phyloP scores from a whole-genome alignment of 1,139 yeast genomes.

The Hansenula lynferdii region DNA sequence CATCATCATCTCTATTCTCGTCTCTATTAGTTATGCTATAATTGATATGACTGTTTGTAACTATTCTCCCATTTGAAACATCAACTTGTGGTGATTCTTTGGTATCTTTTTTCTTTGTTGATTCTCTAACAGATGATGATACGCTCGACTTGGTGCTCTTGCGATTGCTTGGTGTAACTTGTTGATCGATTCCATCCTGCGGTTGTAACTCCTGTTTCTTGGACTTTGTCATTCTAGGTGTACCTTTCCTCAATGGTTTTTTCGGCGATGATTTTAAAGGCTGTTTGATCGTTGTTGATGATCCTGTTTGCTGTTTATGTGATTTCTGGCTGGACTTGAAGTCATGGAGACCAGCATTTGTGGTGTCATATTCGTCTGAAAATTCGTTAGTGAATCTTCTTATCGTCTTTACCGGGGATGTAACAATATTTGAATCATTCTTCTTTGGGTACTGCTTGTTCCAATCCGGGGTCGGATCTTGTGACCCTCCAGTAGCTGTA shows the following conservation, averaged over 20 bases:
- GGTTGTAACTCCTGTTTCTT: neutral
- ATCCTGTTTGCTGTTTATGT: neutral
- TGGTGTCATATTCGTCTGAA: conserved; percentile 10
- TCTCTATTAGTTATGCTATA: neutral
- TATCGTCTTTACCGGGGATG: conserved; percentile 18
- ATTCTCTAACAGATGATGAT: neutral
- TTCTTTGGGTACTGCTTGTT: conserved; percentile 3
- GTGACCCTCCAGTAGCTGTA: neutral
- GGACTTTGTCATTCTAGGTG: conserved; percentile 10
- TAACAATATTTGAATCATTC: conserved; percentile 17
- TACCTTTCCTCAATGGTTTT: conserved; percentile 17
- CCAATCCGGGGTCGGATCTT: neutral
- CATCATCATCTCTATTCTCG: conserved; percentile 4
- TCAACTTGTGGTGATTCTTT: neutral
- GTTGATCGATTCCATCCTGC: neutral
- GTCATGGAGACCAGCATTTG: neutral
- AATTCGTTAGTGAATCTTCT: conserved; percentile 6
- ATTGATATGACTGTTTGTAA: neutral
- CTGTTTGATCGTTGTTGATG: conserved; percentile 8
- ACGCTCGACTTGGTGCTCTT: neutral
- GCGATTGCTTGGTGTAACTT: neutral
- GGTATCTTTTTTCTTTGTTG: neutral
- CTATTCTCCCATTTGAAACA: conserved; percentile 2
- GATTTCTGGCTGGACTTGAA: too few species aligned
- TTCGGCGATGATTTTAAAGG: conserved; percentile 17